Evolutionary conservation across 164 flowering plant genomes (phyloP), one percentile per base, ranked within the genome.

Genomic region (Aristolochia fimbriata): DNA sequence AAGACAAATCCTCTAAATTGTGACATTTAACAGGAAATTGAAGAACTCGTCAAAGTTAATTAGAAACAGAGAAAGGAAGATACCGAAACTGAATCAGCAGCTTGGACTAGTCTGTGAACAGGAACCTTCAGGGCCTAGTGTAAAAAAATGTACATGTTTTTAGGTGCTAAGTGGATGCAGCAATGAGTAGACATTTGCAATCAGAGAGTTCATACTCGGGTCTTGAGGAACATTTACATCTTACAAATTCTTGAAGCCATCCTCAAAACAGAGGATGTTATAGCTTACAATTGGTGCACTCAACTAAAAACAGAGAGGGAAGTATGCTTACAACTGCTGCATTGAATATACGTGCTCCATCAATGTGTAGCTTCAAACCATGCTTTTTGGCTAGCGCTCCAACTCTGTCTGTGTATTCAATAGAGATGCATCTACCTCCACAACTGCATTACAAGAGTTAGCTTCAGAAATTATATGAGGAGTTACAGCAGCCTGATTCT

Each of bases 61-160:
- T n/a, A n/a, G n/a, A n/a, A n/a, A 46, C 51, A 48, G 30, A n/a
- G 45, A 3, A 43, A 60, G 31, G 31, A 57, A 45, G 17, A 51
- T 85, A 88, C 98, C 73, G 95, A 87, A 69, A 83, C 89, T 33
- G 98, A 87, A 77, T 92, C 98, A 59, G 98, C 98, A 66, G 96
- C 91, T 71, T 81, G 82, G 14, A 87, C 91, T 63, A 92, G 90
- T 72, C 89, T 78, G 51, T 75, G 63, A 68, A 92, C 87, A 55
- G 98, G 89, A 68, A 88, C 91, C 41, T 91, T 91, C 69, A 92
- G 93, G 55, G 95, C 93, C 96, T 88, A 82, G 49, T 20, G 55
- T 45, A 55, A 14, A 47, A 67, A 70, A n/a, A n/a, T n/a, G n/a
- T n/a, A n/a, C n/a, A n/a, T n/a, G n/a, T n/a, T n/a, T n/a, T n/a